Conservation (phyloP, 1,139 yeast species). For the Zygotorulaspora mrakii region DNA sequence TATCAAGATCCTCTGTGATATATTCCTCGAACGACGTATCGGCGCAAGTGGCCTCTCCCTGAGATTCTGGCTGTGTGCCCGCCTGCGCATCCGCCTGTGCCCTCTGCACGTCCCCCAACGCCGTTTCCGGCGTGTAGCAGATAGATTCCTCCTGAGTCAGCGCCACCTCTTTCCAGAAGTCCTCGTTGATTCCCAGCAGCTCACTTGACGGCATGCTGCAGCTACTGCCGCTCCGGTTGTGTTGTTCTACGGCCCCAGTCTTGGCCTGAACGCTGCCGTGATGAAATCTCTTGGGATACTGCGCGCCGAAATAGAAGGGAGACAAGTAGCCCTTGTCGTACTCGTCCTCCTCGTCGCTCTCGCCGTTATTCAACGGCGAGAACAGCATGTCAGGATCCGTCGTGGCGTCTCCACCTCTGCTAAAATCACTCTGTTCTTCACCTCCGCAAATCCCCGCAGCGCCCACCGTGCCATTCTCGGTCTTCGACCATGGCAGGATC, state of each 20-base stretch:
- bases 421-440: too few species aligned
- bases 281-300: constrained; percentile 25
- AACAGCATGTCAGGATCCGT: constrained; percentile 16
- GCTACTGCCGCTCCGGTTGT: constrained; percentile 12
- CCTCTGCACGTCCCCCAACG: constrained; percentile 4
- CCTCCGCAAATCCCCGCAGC: too few species aligned
- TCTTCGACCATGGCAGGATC: constrained; percentile 24
- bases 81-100: not conserved
- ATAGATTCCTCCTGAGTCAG: constrained; percentile 23
- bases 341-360: constrained; percentile 19
- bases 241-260: constrained; percentile 9
- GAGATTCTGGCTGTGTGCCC: not conserved
- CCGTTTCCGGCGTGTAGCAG: constrained; percentile 11
- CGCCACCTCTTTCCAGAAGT: constrained; percentile 35
- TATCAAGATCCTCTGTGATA: constrained; percentile 20
- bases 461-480: constrained; percentile 5
- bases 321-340: constrained; percentile 23
- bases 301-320: constrained; percentile 18
- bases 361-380: constrained; percentile 18
- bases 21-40: constrained; percentile 12
- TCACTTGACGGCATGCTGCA: constrained; percentile 14
- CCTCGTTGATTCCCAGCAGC: constrained; percentile 22
- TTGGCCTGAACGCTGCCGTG: constrained; percentile 9
- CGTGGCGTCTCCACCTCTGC: constrained; percentile 6
- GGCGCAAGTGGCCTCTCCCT: constrained; percentile 4